Conservation (phyloP, 495 filamentous ascomycete genomes). For the Penicillium flavigenum region DNA sequence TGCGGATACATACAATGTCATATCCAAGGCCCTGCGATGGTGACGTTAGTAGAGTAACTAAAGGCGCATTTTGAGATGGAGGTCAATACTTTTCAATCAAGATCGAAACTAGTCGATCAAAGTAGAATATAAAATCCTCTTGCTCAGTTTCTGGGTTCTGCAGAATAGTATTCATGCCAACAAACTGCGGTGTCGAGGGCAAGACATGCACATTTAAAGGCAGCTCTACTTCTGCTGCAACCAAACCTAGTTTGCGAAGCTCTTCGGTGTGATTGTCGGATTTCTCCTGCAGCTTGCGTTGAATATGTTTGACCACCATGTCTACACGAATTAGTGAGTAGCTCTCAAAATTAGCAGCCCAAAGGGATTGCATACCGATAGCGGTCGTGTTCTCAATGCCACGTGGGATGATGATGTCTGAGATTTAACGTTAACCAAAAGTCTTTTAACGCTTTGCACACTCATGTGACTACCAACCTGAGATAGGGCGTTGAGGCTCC, state of each 20-base stretch:
- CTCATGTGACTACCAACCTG: conserved; percentile 47
- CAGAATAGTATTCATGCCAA: conserved; percentile 86
- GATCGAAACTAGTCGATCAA: conserved; percentile 80
- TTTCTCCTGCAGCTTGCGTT: conserved; percentile 78
- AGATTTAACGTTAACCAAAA: conserved; percentile 18
- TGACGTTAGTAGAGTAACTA: conserved; percentile 7
- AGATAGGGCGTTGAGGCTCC: conserved; percentile 81
- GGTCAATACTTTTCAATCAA: conserved; percentile 71
- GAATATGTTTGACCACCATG: conserved; percentile 90
- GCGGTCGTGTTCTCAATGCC: conserved; percentile 92
- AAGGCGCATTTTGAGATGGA: neutral
- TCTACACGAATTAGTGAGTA: conserved; percentile 41
- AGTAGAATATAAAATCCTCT: conserved; percentile 96
- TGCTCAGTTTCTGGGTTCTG: conserved; percentile 74
- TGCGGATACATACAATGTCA: conserved; percentile 59
- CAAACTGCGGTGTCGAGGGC: conserved; percentile 70
- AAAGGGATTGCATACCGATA: conserved; percentile 59
- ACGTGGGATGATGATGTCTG: conserved; percentile 91
- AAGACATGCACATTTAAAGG: conserved; percentile 71
- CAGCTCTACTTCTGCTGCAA: conserved; percentile 66
- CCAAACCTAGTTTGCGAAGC: conserved; percentile 67
- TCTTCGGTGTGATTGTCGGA: conserved; percentile 77
- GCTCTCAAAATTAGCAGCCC: neutral
- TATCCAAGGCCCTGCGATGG: conserved; percentile 63
- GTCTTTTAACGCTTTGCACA: neutral